phyloP scores from a whole-genome alignment of 129 eudicot species.

The Cynara cardunculus region DNA sequence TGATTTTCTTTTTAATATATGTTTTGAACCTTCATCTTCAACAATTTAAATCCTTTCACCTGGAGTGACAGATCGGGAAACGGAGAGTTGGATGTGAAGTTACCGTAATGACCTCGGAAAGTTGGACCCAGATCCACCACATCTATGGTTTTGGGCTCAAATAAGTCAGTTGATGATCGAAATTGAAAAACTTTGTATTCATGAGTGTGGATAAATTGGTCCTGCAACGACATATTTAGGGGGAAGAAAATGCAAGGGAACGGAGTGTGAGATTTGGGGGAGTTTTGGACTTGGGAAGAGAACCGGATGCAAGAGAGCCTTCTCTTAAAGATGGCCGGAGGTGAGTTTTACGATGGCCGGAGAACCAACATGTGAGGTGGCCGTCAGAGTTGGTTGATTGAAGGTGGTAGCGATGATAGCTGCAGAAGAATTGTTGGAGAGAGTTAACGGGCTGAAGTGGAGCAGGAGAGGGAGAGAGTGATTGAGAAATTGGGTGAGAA shows the following conservation, averaged over 20 bases:
- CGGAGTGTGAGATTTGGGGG: too few relatives aligned
- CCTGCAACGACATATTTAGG: constrained; percentile 64
- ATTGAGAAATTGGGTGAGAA: too few relatives aligned
- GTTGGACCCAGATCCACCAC: constrained; percentile 77
- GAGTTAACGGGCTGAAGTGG: too few relatives aligned
- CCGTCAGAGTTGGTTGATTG: constrained; percentile 26
- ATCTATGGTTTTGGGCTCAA: constrained; percentile 52
- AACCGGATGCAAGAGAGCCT: constrained; percentile 34
- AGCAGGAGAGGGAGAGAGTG: too few relatives aligned
- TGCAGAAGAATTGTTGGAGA: too few relatives aligned
- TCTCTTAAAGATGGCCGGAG: too few relatives aligned
- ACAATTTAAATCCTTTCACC: too few relatives aligned
- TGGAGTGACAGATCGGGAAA: constrained; percentile 57
- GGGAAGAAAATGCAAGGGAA: too few relatives aligned
- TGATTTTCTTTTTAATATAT: too few relatives aligned
- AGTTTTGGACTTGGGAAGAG: not conserved
- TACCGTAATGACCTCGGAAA: constrained; percentile 65
- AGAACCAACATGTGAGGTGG: constrained; percentile 71
- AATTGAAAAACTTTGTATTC: constrained; percentile 64
- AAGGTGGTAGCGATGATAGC: too few relatives aligned
- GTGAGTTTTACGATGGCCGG: constrained; percentile 66
- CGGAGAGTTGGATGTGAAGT: constrained; percentile 47
- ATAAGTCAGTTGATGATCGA: constrained; percentile 21
- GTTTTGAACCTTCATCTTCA: too few relatives aligned
- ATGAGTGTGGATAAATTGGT: constrained; percentile 73